Evolutionary conservation across 495 filamentous ascomycete species (phyloP).

Genomic region (Aspergillus coremiiformis): DNA sequence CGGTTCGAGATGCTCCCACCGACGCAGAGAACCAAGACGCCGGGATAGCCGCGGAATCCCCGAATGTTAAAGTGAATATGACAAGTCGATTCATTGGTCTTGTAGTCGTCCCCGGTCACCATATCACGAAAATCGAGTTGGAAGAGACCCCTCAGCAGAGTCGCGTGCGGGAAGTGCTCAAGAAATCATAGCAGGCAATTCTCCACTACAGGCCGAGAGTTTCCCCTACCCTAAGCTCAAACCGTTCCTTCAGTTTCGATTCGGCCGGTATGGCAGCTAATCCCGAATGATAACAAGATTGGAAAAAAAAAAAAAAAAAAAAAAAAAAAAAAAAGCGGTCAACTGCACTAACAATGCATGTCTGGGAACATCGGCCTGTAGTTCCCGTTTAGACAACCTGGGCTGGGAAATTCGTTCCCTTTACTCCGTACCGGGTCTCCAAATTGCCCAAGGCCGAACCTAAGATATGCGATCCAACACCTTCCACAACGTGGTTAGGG

Average conservation of each 20-base stretch:
- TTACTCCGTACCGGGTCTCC: neutral
- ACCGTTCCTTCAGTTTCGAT: neutral
- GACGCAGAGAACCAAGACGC: constrained; percentile 26
- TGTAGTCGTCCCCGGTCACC: constrained; percentile 79
- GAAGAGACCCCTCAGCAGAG: constrained; percentile 49
- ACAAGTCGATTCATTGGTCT: constrained; percentile 80
- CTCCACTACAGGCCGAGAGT: neutral
- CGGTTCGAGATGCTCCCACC: constrained; percentile 38
- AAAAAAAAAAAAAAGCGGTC: neutral
- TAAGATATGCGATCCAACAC: constrained; percentile 7
- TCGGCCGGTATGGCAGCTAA: neutral
- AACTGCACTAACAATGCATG: neutral
- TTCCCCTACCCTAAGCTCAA: neutral
- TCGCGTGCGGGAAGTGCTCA: constrained; percentile 21
- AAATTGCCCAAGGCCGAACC: neutral
- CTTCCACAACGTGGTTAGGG: constrained; percentile 21
- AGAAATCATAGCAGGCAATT: constrained; percentile 10
- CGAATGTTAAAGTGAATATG: constrained; percentile 57
- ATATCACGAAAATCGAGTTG: constrained; percentile 81
- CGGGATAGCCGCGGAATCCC: constrained; percentile 16
- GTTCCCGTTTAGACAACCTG: neutral
- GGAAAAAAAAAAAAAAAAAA: neutral
- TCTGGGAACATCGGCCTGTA: neutral
- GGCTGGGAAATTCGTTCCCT: neutral
- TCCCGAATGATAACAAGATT: neutral